Conservation (phyloP, 805 yeast species). For the Vanderwaltozyma polyspora region DNA sequence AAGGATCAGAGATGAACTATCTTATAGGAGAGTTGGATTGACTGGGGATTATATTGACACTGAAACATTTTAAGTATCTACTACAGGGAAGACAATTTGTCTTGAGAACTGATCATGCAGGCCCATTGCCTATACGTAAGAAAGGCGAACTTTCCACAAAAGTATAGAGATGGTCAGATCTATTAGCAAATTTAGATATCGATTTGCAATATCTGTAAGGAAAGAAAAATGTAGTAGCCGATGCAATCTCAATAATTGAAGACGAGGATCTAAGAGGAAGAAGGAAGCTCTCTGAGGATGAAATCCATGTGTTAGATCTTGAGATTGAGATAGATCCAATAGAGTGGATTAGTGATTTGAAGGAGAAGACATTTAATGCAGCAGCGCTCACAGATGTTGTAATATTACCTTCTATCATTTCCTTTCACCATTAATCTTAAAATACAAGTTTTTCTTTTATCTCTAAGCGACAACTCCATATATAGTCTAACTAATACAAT, state of each 20-base stretch:
- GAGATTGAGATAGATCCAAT: neutral
- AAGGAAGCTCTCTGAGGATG: too few relatives aligned
- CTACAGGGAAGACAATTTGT: slow-evolving; percentile 5
- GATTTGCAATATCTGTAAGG: slow-evolving; percentile 6
- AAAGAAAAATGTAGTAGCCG: slow-evolving; percentile 8
- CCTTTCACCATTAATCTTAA: too few relatives aligned
- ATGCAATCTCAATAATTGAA: slow-evolving; percentile 10
- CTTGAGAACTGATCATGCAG: slow-evolving; percentile 7
- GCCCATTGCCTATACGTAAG: slow-evolving; percentile 2
- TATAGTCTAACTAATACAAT: too few relatives aligned
- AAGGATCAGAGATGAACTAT: slow-evolving; percentile 24
- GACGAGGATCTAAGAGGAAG: too few relatives aligned
- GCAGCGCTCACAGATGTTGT: too few relatives aligned
- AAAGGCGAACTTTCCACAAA: slow-evolving; percentile 6
- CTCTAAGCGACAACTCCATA: too few relatives aligned
- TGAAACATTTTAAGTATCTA: slow-evolving; percentile 7
- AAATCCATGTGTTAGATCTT: too few relatives aligned
- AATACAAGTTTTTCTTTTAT: too few relatives aligned
- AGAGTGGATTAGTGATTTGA: too few relatives aligned
- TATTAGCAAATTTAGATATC: slow-evolving; percentile 7
- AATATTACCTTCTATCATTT: too few relatives aligned
- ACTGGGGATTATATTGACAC: slow-evolving; percentile 6
- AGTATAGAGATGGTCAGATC: slow-evolving; percentile 4
- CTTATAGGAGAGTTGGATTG: slow-evolving; percentile 9
- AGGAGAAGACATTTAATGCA: too few relatives aligned